Conservation (phyloP, 345 rosid species). For the Zanthoxylum bungeanum region DNA sequence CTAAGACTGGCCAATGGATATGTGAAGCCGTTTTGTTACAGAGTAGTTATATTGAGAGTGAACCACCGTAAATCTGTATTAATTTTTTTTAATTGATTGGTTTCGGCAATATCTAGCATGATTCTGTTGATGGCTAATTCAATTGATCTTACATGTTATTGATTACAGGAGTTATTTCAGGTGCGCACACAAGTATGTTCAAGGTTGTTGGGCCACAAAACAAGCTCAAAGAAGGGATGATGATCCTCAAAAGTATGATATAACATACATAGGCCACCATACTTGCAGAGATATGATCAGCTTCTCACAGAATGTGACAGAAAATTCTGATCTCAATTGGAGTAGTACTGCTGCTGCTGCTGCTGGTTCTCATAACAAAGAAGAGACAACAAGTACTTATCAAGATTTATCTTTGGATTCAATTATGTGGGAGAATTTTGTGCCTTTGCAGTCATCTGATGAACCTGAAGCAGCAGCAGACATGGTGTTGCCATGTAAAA, state of each 20-base stretch:
- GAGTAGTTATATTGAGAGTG: too few species aligned
- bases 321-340: constrained; percentile 13
- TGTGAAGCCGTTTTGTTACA: too few species aligned
- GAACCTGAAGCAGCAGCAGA: not conserved
- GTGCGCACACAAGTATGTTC: constrained; percentile 70
- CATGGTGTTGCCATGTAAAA: not conserved
- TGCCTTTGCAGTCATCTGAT: constrained; percentile 7
- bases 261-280: constrained; percentile 58
- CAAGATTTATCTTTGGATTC: constrained; percentile 13
- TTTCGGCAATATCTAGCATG: too few species aligned
- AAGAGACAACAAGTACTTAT: constrained; percentile 10
- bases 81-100: too few species aligned
- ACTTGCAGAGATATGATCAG: constrained; percentile 39
- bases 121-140: too few species aligned
- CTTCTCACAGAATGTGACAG: constrained; percentile 16
- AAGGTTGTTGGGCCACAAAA: constrained; percentile 67
- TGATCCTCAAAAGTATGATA: constrained; percentile 41
- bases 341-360: not conserved
- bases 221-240: constrained; percentile 71
- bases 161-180: constrained; percentile 74
- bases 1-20: too few species aligned
- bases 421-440: constrained; percentile 28
- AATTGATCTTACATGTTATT: not conserved
- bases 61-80: too few species aligned
- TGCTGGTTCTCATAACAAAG: not conserved